Conservation (phyloP, 1,139 yeast genomes). For the Geotrichum bryndzae region DNA sequence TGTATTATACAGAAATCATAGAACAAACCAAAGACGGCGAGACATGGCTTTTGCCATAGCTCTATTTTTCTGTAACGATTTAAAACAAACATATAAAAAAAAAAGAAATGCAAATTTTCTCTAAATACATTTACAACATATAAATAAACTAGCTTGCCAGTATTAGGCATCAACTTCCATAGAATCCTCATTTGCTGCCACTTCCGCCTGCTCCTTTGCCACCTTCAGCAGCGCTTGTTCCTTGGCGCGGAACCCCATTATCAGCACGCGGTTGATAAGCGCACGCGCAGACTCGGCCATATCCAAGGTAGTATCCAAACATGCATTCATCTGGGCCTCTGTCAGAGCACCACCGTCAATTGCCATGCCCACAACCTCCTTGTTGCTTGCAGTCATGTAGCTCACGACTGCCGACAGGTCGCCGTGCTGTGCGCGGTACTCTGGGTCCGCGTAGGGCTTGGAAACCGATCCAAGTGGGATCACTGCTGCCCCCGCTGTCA, state of each 20-base stretch:
- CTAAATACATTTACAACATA: slow-evolving; percentile 1
- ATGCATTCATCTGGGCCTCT: slow-evolving; percentile 19
- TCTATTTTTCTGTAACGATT: too few species aligned
- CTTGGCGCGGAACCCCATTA: slow-evolving; percentile 13
- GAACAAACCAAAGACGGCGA: too few species aligned
- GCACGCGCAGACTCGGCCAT: slow-evolving; percentile 11
- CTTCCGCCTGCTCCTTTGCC: not conserved
- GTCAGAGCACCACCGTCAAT: slow-evolving; percentile 28
- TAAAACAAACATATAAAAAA: not conserved
- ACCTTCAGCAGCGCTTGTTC: slow-evolving; percentile 10
- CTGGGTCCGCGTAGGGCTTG: slow-evolving; percentile 19
- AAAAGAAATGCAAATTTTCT: not conserved
- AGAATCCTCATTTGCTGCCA: not conserved
- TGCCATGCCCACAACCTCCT: slow-evolving; percentile 55
- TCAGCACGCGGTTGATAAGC: slow-evolving; percentile 11
- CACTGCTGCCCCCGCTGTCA: slow-evolving; percentile 56
- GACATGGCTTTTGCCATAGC: too few species aligned
- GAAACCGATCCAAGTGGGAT: slow-evolving; percentile 3
- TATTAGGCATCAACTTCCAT: slow-evolving; percentile 4
- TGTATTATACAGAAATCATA: too few species aligned
- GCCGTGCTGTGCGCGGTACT: slow-evolving; percentile 22
- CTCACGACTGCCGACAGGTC: slow-evolving; percentile 43
- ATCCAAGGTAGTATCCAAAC: slow-evolving; percentile 2
- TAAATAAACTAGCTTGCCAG: not conserved
- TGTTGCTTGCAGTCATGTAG: slow-evolving; percentile 49